Percentiles rank a stretch among this genome's conserved stretches.
Evolutionary conservation across 805 yeast genomes (phyloP).

Genomic region (Metschnikowia peoriensis): DNA sequence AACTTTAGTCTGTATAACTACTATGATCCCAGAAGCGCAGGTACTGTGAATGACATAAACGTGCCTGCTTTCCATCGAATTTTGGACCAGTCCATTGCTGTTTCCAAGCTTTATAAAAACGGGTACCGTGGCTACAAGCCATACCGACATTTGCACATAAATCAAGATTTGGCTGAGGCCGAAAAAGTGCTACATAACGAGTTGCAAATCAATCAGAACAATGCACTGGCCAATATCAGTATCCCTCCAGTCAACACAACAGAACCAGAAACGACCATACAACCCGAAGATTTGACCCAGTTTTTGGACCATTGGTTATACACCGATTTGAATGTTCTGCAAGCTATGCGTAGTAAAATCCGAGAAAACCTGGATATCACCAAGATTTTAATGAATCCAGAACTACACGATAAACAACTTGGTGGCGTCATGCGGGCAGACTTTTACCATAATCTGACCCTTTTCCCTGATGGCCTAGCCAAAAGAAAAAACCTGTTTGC

Average conservation of each 20-base stretch:
- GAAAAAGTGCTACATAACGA: constrained; percentile 19
- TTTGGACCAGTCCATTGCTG: constrained; percentile 44
- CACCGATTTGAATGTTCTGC: constrained; percentile 1
- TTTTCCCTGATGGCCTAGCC: neutral
- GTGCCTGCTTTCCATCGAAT: constrained; percentile 16
- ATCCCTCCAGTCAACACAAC: neutral
- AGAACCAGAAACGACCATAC: neutral
- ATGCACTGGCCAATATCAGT: neutral
- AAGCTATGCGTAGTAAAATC: constrained; percentile 11
- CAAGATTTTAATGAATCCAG: constrained; percentile 23
- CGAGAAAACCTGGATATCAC: constrained; percentile 27
- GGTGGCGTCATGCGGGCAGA: constrained; percentile 6
- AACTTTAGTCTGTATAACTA: constrained; percentile 44
- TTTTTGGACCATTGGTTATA: constrained; percentile 6
- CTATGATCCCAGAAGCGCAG: constrained; percentile 27
- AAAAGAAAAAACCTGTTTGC: neutral
- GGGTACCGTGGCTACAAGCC: constrained; percentile 33
- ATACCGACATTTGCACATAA: constrained; percentile 30
- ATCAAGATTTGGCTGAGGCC: constrained; percentile 32
- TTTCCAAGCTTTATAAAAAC: constrained; percentile 38
- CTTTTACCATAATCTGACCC: constrained; percentile 1
- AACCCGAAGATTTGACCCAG: constrained; percentile 2
- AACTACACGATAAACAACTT: constrained; percentile 9
- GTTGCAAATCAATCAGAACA: constrained; percentile 1
- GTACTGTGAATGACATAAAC: neutral